phyloP scores from a whole-genome alignment of 225 moss, liverwort and hornwort species.

The Antitrichia curtipendula region DNA sequence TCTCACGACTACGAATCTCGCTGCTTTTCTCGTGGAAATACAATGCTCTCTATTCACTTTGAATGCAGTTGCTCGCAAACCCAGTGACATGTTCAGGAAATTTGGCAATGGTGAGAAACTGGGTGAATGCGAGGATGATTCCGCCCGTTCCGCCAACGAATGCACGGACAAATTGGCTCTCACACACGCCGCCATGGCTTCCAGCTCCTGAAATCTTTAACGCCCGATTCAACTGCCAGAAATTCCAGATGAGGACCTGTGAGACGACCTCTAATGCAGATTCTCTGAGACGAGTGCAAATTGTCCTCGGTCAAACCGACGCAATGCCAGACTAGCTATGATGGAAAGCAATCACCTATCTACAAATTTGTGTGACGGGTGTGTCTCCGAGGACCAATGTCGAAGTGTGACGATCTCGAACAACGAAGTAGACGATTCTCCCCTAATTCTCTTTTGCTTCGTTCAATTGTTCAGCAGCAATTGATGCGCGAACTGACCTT shows the following conservation, averaged over 20 bases:
- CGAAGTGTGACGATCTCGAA: background rate
- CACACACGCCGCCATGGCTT: conserved; percentile 11
- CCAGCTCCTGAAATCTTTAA: background rate
- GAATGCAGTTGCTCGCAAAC: background rate
- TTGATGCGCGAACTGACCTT: background rate
- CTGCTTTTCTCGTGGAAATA: background rate
- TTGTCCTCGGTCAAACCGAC: background rate
- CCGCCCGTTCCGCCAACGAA: background rate
- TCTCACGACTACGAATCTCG: background rate
- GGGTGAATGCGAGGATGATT: background rate
- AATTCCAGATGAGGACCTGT: background rate
- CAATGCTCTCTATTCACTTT: background rate
- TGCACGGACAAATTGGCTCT: background rate
- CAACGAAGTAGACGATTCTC: background rate
- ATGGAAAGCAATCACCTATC: background rate
- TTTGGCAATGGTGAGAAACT: background rate
- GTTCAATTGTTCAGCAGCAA: background rate
- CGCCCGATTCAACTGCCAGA: background rate
- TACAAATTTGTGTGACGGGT: background rate
- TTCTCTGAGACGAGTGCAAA: background rate
- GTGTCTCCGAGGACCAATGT: background rate
- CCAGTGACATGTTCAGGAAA: background rate
- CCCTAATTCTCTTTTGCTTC: background rate
- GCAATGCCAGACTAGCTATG: background rate
- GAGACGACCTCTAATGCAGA: background rate